phyloP scores from a whole-genome alignment of 192 early-diverging fungal genomes.

The Blastocladiella britannica region DNA sequence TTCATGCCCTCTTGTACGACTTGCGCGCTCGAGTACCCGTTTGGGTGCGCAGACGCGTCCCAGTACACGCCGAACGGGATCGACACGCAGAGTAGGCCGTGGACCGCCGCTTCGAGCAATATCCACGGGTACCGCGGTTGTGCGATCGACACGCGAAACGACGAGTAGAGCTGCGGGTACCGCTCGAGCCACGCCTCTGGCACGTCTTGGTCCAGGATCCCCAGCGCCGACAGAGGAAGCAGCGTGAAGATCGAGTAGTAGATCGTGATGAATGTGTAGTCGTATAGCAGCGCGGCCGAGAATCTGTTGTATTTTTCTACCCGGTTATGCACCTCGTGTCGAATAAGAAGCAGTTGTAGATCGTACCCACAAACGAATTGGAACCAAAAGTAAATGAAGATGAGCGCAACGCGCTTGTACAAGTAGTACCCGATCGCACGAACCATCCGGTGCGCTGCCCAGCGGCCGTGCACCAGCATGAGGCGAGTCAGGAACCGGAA shows the following conservation, averaged over 20 bases:
- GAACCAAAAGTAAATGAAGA: constrained; percentile 41
- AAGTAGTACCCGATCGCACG: constrained; percentile 25
- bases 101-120: too few relatives aligned
- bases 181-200: constrained; percentile 29
- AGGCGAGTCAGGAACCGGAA: constrained; percentile 28
- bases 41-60: too few relatives aligned
- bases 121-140: too few relatives aligned
- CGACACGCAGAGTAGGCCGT: too few relatives aligned
- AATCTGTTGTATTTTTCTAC: constrained; percentile 11
- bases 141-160: too few relatives aligned
- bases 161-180: constrained; percentile 65
- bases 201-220: constrained; percentile 63
- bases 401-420: constrained; percentile 35
- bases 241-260: constrained; percentile 75
- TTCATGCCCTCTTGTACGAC: too few relatives aligned
- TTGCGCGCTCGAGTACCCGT: too few relatives aligned
- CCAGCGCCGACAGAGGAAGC: constrained; percentile 16
- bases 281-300: constrained; percentile 55
- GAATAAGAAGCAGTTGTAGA: constrained; percentile 13
- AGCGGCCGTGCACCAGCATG: constrained; percentile 30
- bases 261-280: constrained; percentile 67
- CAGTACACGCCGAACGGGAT: too few relatives aligned
- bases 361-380: constrained; percentile 60
- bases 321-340: not conserved
- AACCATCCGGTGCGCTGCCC: constrained; percentile 15